Conservation (phyloP, 257 asterid species). For the Forsythia suspensa region DNA sequence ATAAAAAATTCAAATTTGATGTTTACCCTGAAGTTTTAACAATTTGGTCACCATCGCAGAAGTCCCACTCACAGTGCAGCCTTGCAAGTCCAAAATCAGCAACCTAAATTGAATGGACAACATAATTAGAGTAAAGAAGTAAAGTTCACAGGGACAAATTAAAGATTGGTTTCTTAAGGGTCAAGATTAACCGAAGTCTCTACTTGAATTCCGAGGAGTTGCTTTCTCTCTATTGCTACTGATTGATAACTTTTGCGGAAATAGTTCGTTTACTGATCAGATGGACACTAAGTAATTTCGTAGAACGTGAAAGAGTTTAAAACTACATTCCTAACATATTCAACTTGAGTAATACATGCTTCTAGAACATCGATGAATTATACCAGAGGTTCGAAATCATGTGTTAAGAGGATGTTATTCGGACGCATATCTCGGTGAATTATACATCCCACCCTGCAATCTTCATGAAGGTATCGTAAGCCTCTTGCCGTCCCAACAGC, state of each 20-base stretch:
- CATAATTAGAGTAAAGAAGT: conserved; percentile 5
- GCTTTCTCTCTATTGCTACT: not conserved
- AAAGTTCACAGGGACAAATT: not conserved
- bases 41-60: conserved; percentile 42
- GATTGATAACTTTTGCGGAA: not conserved
- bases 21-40: conserved; percentile 66
- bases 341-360: conserved; percentile 13
- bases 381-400: conserved; percentile 92
- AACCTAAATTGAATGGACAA: conserved; percentile 47
- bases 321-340: not conserved
- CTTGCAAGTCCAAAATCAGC: conserved; percentile 89
- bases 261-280: not conserved
- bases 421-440: conserved; percentile 78
- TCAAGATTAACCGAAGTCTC: not conserved
- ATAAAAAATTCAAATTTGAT: conserved; percentile 1
- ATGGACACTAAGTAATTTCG: not conserved
- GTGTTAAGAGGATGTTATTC: conserved; percentile 81
- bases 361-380: conserved; percentile 10
- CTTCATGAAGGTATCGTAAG: conserved; percentile 89
- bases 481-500: conserved; percentile 95
- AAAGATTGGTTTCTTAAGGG: not conserved
- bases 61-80: conserved; percentile 69
- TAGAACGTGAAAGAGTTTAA: not conserved
- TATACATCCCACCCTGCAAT: conserved; percentile 91
- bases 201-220: not conserved